Percentiles rank a stretch among this genome's conserved stretches.
phyloP scores from a whole-genome alignment of 2,329 filamentous ascomycete species.

The Verticillium tricorpus region DNA sequence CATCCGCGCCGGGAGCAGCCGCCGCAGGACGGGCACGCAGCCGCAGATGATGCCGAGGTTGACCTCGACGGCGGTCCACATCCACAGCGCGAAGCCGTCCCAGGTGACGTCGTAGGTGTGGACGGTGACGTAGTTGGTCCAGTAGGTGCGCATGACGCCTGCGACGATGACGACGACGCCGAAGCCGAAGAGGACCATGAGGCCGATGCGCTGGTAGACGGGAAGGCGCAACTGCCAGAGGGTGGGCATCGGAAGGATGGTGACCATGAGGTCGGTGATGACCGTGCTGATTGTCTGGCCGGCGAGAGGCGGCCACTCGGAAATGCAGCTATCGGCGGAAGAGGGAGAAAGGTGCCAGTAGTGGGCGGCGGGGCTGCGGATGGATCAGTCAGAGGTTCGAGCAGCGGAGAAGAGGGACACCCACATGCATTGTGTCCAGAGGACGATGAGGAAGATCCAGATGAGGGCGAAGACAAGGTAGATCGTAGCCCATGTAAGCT shows the following conservation, averaged over 20 bases:
- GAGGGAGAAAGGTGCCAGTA: slow-evolving; percentile 21
- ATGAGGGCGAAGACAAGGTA: slow-evolving; percentile 21
- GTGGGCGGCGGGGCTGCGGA: slow-evolving; percentile 14
- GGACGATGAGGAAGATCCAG: slow-evolving; percentile 24
- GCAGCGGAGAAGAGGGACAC: slow-evolving; percentile 3
- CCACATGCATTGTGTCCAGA: slow-evolving; percentile 33
- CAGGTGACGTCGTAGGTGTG: slow-evolving; percentile 35
- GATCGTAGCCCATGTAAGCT: slow-evolving; percentile 22
- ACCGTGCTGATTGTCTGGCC: slow-evolving; percentile 27
- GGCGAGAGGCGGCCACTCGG: slow-evolving; percentile 21
- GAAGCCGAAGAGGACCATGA: slow-evolving; percentile 31
- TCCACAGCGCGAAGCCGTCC: slow-evolving; percentile 34
- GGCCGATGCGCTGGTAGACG: slow-evolving; percentile 24
- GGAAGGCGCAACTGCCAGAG: slow-evolving; percentile 27
- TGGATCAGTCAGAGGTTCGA: not conserved
- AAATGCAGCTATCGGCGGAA: slow-evolving; percentile 18
- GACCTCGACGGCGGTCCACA: slow-evolving; percentile 36
- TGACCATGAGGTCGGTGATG: slow-evolving; percentile 29
- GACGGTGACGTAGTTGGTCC: slow-evolving; percentile 23
- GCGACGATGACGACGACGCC: slow-evolving; percentile 32
- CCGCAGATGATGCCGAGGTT: slow-evolving; percentile 37
- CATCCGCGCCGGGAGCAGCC: slow-evolving; percentile 8
- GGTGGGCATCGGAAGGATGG: slow-evolving; percentile 30
- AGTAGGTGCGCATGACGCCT: slow-evolving; percentile 30
- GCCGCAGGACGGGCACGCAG: slow-evolving; percentile 29